Evolutionary conservation across 225 moss, liverwort and hornwort species (phyloP).

Genomic region (Thuidium tamariscinum): DNA sequence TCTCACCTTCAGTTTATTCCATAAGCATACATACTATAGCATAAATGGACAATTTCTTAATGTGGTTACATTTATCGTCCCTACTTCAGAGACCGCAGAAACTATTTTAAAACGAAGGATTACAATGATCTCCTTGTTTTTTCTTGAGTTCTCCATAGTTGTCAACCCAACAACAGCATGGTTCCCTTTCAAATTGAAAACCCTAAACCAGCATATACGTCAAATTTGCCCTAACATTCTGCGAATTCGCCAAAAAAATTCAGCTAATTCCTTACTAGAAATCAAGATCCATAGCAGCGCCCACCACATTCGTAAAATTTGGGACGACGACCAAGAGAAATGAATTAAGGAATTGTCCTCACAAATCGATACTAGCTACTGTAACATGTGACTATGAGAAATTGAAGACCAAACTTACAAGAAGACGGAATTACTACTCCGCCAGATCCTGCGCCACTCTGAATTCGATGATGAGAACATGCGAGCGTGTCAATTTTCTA

Average conservation of each 20-base stretch:
- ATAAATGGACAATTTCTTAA: neutral
- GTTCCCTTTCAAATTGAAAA: neutral
- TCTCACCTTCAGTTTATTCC: neutral
- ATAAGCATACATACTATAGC: neutral
- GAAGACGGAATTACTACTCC: neutral
- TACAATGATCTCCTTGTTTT: no score
- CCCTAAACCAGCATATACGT: neutral
- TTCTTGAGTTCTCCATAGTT: neutral
- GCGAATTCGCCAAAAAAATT: neutral
- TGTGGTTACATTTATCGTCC: accelerated
- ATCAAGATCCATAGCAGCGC: neutral
- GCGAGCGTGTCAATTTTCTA: neutral
- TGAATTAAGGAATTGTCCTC: neutral
- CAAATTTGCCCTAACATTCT: neutral
- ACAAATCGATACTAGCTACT: neutral
- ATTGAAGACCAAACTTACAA: neutral
- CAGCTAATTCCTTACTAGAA: no score
- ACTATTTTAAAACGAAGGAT: no score
- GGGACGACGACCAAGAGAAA: neutral
- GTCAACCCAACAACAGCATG: neutral
- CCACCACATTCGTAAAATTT: neutral
- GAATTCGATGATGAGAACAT: neutral
- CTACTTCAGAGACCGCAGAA: neutral
- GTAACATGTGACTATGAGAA: neutral
- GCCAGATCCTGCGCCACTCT: neutral